These are phyloP conservation scores for Fusarium armeniacum DNA, from an alignment of 2,329 filamentous ascomycete genomes.

Conservation along the genomic window DNA sequence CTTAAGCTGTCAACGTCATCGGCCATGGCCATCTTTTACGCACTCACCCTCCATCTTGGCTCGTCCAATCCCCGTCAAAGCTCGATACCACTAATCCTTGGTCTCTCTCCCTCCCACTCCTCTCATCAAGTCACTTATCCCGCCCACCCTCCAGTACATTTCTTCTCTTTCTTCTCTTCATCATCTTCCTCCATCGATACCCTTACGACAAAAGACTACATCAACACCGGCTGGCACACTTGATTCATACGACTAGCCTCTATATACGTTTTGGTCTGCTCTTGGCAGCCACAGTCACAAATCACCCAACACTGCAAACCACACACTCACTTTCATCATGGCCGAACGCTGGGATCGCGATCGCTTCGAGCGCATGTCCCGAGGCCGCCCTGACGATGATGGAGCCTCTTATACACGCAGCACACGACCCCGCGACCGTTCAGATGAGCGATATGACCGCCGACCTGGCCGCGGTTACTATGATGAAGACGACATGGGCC, in stretches of 20 bases:
- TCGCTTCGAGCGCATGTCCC: conserved; percentile 62
- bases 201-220: conserved; percentile 22
- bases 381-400: conserved; percentile 70
- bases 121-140: conserved; percentile 44
- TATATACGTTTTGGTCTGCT: conserved; percentile 29
- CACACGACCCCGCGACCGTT: conserved; percentile 61
- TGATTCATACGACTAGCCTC: conserved; percentile 16
- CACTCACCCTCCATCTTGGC: conserved; percentile 39
- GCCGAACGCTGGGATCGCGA: conserved; percentile 68
- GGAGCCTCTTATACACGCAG: conserved; percentile 57
- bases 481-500: conserved; percentile 63
- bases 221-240: conserved; percentile 14
- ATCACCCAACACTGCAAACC: conserved; percentile 3
- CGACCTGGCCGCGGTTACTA: conserved; percentile 58
- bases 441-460: conserved; percentile 63
- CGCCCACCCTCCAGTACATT: conserved; percentile 43
- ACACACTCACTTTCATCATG: conserved; percentile 40
- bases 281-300: conserved; percentile 22
- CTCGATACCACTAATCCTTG: background rate
- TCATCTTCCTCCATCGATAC: conserved; percentile 18
- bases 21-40: conserved; percentile 36
- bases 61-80: conserved; percentile 34
- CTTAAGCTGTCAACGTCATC: conserved; percentile 49
- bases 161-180: conserved; percentile 18
- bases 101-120: conserved; percentile 19